Evolutionary conservation across 257 asterid species (phyloP), one percentile per base, ranked within the genome.

Genomic region (Paraleonurus japonicus): DNA sequence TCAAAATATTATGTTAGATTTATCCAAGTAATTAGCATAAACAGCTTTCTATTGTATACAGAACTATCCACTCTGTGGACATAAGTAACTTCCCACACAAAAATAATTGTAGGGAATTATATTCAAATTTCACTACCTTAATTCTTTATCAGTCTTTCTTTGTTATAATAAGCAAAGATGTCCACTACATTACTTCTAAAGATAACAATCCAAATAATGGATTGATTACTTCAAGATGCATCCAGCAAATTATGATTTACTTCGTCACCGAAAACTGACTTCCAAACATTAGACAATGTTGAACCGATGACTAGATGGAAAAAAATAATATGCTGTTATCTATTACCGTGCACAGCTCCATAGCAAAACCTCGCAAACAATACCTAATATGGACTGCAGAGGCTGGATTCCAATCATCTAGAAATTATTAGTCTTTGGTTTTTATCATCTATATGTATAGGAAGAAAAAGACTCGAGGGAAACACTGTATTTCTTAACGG

Each of bases 21-120:
- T 68, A 47, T 55, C 66, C 24, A 70, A 75, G 78, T 32, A 61
- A 27, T 26, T 4, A 64, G 28, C 27, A 64, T 43, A 47, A 63
- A 22, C 11, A 7, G 53, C 6, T 61, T 47, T 16, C 22, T 57
- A 12, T 71, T 51, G 45, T 66, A 43, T 30, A 8, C 8, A 69
- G 20, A 69, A 73, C 74, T 16, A 43, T 73, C 66, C 74, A 69
- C 43, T 62, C 48, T 3, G 4, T 16, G 57, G 60, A 30, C 20
- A 54, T 51, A 55, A 35, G 27, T 22, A 19, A 13, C 32, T 69
- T 27, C 54, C 28, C 15, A 5, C 58, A 32, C 10, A n/a, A 43
- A 67, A 22, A 61, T 37, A 68, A 66, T 69, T 70, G 22, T 10
- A 32, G 59, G 8, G 3, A 24, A 4, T 17, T 59, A 65, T 64